Evolutionary conservation across 2,329 filamentous ascomycete species (phyloP), one percentile per base, ranked within the genome.

Genomic region (Monilinia laxa): DNA sequence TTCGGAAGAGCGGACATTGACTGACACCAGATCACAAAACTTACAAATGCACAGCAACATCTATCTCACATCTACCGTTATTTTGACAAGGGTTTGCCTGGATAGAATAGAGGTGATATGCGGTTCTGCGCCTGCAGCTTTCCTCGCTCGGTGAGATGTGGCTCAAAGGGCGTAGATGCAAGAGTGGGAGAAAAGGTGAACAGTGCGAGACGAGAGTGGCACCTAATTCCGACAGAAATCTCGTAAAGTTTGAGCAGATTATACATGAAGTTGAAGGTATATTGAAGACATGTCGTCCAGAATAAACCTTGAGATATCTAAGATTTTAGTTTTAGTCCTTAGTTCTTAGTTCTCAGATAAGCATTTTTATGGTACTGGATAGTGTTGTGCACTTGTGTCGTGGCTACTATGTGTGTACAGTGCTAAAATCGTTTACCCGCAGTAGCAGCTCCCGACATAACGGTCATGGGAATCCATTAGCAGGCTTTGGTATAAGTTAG

Each of bases 391-490:
- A 60, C 57, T 45, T 60, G 53, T 40, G 63, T 65, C 63, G 47
- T 65, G 55, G 63, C 63, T 53, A 60, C 38, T 6, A 35, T 35
- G 31, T 35, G n/a, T 40, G 55, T 52, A 38, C 16, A 65, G 31
- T 35, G 31, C 63, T 65, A 65, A 65, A 65, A 65, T 65, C 47
- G 63, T 65, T 60, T 55, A 65, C 63, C 63, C 63, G 63, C 63
- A 65, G 63, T 65, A 65, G 63, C 57, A 60, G 55, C 62, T 65
- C 63, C 63, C 63, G 55, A 60, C 47, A 60, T 65, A 65, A 65
- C 63, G 63, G 63, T 65, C 55, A 65, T 65, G 63, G 63, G 63
- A 65, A 65, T 65, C 55, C 55, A 60, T 65, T 49, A 60, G 57
- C 63, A 65, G 55, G 63, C 23, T 53, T 31, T 60, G 47, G 4